A percentile compares a stretch with the other conserved stretches of the same genome.
Evolutionary conservation across 495 filamentous ascomycete species (phyloP).

Genomic region (Chaetomium cochliodes): DNA sequence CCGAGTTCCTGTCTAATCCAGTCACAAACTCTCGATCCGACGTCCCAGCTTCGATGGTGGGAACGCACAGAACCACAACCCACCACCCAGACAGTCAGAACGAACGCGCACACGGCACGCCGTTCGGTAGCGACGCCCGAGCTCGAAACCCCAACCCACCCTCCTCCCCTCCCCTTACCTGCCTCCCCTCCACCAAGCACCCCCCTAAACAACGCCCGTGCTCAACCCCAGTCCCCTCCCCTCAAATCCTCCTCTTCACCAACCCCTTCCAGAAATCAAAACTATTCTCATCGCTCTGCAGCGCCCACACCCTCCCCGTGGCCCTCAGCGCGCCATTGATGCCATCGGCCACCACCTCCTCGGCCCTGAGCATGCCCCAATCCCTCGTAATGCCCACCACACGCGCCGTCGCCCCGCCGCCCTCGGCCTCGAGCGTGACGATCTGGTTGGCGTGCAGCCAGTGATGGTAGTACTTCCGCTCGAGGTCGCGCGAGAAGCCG

Average conservation of each 20-base stretch:
- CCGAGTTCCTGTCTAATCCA: background rate
- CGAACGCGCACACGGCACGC: background rate
- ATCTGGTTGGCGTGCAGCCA: conserved; percentile 93
- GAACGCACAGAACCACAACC: background rate
- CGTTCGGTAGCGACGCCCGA: background rate
- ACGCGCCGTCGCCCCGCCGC: conserved; percentile 70
- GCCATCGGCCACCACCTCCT: conserved; percentile 75
- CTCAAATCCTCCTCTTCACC: conserved; percentile 72
- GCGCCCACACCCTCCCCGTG: conserved; percentile 74
- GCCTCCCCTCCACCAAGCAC: background rate
- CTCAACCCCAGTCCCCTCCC: too few species aligned
- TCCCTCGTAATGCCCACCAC: conserved; percentile 87
- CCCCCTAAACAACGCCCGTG: background rate
- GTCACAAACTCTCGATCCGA: background rate
- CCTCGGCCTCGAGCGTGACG: conserved; percentile 83
- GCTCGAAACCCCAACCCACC: conserved; percentile 2
- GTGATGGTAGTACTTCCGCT: conserved; percentile 74
- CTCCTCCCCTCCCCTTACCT: background rate
- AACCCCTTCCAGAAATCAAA: conserved; percentile 97
- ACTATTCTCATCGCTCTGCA: conserved; percentile 97
- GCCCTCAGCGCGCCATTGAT: conserved; percentile 39
- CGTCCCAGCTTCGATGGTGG: background rate
- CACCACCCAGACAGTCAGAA: background rate
- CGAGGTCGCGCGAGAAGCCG: conserved; percentile 71
- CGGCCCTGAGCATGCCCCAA: conserved; percentile 78